Percentiles rank a stretch among this genome's conserved stretches.
These are phyloP conservation scores for Talaromyces sp. DNA, from an alignment of 2,329 filamentous ascomycete genomes.

Conservation along the genomic window DNA sequence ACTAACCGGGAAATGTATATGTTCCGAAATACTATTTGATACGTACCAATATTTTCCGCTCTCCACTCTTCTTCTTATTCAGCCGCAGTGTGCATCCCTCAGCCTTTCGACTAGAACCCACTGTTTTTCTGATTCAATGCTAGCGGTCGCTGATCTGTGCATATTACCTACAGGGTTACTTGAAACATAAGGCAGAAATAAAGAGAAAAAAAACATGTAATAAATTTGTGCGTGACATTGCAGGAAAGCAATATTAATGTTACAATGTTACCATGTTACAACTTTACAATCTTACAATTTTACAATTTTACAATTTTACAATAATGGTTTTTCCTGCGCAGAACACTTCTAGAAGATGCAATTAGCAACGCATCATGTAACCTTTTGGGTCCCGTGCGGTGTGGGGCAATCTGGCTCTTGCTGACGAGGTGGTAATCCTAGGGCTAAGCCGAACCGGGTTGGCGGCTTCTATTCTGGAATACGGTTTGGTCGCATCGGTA, in stretches of 20 bases:
- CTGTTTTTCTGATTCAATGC: too few species aligned
- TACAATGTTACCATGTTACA: too few species aligned
- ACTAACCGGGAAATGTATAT: background rate
- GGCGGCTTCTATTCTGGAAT: background rate
- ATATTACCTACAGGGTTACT: background rate
- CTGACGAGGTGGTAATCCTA: background rate
- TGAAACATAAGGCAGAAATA: too few species aligned
- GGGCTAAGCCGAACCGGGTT: background rate
- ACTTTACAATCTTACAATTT: too few species aligned
- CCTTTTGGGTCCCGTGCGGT: background rate
- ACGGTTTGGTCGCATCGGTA: background rate
- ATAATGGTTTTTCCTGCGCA: background rate
- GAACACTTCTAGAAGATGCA: background rate
- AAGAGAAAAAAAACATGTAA: background rate
- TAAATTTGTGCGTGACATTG: background rate
- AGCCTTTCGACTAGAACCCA: background rate
- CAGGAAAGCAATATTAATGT: background rate
- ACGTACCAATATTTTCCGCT: too few species aligned
- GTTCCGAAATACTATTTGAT: background rate
- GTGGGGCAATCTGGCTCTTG: background rate
- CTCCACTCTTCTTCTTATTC: background rate
- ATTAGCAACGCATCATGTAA: background rate
- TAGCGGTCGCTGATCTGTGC: too few species aligned
- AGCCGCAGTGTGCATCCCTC: background rate
- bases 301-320: too few species aligned